Base-by-base conservation (phyloP, 2,329 filamentous ascomycete species). In the Fusarium sp. region DNA sequence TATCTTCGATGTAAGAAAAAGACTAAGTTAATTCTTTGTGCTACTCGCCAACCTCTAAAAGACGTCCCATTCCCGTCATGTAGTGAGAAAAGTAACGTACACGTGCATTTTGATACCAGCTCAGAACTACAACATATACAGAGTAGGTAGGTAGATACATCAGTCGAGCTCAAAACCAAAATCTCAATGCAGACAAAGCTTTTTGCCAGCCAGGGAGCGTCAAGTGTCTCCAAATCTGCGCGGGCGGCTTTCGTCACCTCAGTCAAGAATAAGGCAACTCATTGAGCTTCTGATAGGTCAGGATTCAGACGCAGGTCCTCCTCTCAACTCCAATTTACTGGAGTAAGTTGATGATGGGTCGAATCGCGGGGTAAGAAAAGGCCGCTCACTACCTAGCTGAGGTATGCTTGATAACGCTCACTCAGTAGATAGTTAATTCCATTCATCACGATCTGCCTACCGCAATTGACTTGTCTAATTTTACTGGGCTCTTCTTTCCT, bases 321-420 rank as follows among this genome's bases (percentile, higher is more conserved):
- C 36, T 50, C 37, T 59, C 28, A 34, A 47, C 36, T 38, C 47
- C 57, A 42, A 47, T 57, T 47, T 28, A 49, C 36, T 52, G 26
- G 34, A 38, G 33, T 50, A 37, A 30, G 34, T 30, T 23, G n/a
- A n/a, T 23, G 26, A 52, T 44, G n/a, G 34, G 28, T 28, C 41
- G 20, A 56, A 58, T 46, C 58, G 60, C 67, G 57, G 67, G 59
- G 58, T 62, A 69, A 51, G 46, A 59, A 57, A 68, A 65, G 66
- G 37, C 65, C 65, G 69, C 62, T 65, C 37, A 15, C 12, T 18
- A 23, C 4, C 1, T 6, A 23, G 23, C 1, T 23, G n/a, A 23
- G 23, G 23, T 23, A 28, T 51, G 26, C 8, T 51, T 28, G 34
- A 51, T 28, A 38, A 10, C 47, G 18, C 28, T 18, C n/a, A 40